phyloP scores from a whole-genome alignment of 2,329 filamentous ascomycete species.

The Trichoderma endophyticum region DNA sequence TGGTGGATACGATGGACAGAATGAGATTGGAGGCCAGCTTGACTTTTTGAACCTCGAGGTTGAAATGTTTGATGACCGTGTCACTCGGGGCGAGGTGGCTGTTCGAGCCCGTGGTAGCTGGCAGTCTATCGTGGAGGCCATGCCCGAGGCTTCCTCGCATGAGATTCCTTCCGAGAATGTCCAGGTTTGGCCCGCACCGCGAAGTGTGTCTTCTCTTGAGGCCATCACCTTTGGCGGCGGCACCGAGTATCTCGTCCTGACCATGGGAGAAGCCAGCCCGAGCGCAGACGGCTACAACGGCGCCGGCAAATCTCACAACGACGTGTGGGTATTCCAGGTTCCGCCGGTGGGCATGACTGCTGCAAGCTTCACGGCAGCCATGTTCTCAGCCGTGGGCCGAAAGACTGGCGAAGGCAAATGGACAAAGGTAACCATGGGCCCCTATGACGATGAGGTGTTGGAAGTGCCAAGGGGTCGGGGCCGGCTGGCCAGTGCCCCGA shows the following conservation, averaged over 20 bases:
- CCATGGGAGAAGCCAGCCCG: conserved; percentile 55
- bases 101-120: conserved; percentile 52
- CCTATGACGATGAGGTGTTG: conserved; percentile 52
- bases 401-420: conserved; percentile 58
- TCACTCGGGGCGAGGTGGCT: conserved; percentile 47
- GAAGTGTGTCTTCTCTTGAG: conserved; percentile 54
- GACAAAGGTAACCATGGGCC: conserved; percentile 45
- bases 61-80: conserved; percentile 53
- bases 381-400: conserved; percentile 50
- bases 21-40: conserved; percentile 67
- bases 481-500: conserved; percentile 54
- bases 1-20: conserved; percentile 72
- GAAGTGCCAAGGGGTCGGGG: conserved; percentile 52
- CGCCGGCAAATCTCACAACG: conserved; percentile 54
- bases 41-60: conserved; percentile 62
- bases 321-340: conserved; percentile 64
- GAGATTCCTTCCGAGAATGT: conserved; percentile 35
- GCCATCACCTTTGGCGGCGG: conserved; percentile 57
- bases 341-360: conserved; percentile 53
- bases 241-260: conserved; percentile 59
- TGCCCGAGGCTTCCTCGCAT: conserved; percentile 32
- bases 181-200: conserved; percentile 49
- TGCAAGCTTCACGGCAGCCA: conserved; percentile 55
- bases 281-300: conserved; percentile 47
- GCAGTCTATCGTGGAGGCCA: conserved; percentile 48